Evolutionary conservation across 108 stramenopile species (phyloP).

Genomic region (Discostella stelligeroides): DNA sequence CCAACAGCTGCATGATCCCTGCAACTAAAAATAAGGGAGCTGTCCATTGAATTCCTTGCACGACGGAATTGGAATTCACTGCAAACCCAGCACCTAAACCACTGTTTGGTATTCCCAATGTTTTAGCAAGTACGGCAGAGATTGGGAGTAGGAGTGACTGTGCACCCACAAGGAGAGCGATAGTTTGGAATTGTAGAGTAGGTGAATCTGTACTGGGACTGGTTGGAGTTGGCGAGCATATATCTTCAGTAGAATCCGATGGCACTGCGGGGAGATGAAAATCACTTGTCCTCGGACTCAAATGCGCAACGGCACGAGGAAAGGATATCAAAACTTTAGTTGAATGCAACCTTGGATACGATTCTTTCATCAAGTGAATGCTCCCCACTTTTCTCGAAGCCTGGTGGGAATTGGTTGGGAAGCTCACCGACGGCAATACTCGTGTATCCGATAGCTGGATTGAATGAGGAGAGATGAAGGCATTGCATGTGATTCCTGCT

Average conservation of each 20-base stretch:
- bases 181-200: conserved; percentile 37
- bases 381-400: too few relatives aligned
- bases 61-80: conserved; percentile 23
- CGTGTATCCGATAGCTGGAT: too few relatives aligned
- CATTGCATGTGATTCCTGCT: too few relatives aligned
- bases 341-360: too few relatives aligned
- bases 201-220: not conserved
- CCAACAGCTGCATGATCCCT: conserved; percentile 52
- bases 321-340: too few relatives aligned
- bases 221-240: not conserved
- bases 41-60: conserved; percentile 55
- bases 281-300: conserved; percentile 3
- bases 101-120: conserved; percentile 57
- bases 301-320: not conserved
- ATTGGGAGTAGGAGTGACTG: conserved; percentile 67
- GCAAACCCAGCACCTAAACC: conserved; percentile 66
- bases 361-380: too few relatives aligned
- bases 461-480: too few relatives aligned
- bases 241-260: not conserved
- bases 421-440: too few relatives aligned
- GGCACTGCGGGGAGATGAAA: conserved; percentile 1
- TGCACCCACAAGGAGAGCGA: conserved; percentile 60
- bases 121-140: conserved; percentile 42
- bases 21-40: conserved; percentile 66
- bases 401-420: too few relatives aligned